phyloP scores from a whole-genome alignment of 2,329 filamentous ascomycete genomes.

The Ceratocystis harringtonii region DNA sequence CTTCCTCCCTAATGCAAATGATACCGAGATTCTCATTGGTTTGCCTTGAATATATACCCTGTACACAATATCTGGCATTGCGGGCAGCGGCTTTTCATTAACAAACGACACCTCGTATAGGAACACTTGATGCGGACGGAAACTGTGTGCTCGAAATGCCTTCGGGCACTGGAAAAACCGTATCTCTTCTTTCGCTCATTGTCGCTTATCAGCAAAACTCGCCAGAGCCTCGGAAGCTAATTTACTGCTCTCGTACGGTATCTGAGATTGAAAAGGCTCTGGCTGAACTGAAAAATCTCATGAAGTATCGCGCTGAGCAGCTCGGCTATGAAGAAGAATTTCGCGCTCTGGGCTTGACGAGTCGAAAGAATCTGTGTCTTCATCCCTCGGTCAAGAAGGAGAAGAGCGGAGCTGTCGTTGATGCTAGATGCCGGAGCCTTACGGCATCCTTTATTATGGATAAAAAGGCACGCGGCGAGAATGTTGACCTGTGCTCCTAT shows the following conservation, averaged over 20 bases:
- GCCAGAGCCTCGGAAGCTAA: conserved; percentile 85
- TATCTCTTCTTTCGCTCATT: conserved; percentile 86
- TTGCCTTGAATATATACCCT: not conserved
- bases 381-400: conserved; percentile 93
- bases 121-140: conserved; percentile 80
- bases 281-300: conserved; percentile 75
- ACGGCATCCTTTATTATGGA: conserved; percentile 96
- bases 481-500: conserved; percentile 87
- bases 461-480: conserved; percentile 89
- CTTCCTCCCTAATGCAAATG: not conserved
- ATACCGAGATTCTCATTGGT: not conserved
- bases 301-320: conserved; percentile 85
- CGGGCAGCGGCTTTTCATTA: not conserved
- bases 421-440: conserved; percentile 86
- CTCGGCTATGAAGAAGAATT: conserved; percentile 90
- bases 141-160: conserved; percentile 98
- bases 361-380: conserved; percentile 90
- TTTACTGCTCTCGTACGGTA: conserved; percentile 99
- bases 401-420: conserved; percentile 86
- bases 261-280: conserved; percentile 98
- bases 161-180: conserved; percentile 94
- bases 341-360: conserved; percentile 77
- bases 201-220: conserved; percentile 92
- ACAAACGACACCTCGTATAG: conserved; percentile 22
- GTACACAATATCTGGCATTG: too few species aligned